Percentiles rank a stretch among this genome's conserved stretches.
Conservation (phyloP, 306 rosid species). For the Comarum palustre region DNA sequence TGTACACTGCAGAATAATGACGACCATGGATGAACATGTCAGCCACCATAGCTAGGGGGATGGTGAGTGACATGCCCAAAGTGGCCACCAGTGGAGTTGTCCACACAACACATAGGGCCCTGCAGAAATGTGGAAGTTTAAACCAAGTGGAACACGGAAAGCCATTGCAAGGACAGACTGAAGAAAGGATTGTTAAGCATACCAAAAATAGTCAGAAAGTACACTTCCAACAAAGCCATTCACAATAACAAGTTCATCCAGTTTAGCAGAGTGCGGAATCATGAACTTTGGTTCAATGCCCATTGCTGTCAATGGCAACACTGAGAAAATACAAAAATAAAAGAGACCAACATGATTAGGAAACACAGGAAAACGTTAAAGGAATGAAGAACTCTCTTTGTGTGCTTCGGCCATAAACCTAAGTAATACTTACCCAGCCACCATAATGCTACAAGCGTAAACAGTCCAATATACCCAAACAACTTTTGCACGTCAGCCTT, state of each 20-base stretch:
- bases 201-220: conserved; percentile 95
- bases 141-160: conserved; percentile 18
- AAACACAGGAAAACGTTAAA: neutral
- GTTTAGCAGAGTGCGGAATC: conserved; percentile 69
- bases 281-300: conserved; percentile 91
- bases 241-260: conserved; percentile 91
- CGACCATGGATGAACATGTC: conserved; percentile 97
- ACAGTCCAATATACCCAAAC: conserved; percentile 95
- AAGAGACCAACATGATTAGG: neutral
- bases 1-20: conserved; percentile 82
- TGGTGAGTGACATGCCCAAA: conserved; percentile 98
- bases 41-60: conserved; percentile 97
- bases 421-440: conserved; percentile 71
- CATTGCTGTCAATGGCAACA: conserved; percentile 87
- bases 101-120: conserved; percentile 98
- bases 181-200: conserved; percentile 19
- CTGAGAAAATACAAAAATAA: conserved; percentile 39
- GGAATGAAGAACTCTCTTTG: conserved; percentile 1
- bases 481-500: conserved; percentile 85
- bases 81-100: conserved; percentile 98
- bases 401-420: neutral
- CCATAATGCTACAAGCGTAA: conserved; percentile 80
- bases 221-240: conserved; percentile 94
- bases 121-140: conserved; percentile 31
- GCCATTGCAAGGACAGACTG: conserved; percentile 6